Conservation (phyloP, 2,329 filamentous ascomycete genomes). For the Fusarium avenaceum region DNA sequence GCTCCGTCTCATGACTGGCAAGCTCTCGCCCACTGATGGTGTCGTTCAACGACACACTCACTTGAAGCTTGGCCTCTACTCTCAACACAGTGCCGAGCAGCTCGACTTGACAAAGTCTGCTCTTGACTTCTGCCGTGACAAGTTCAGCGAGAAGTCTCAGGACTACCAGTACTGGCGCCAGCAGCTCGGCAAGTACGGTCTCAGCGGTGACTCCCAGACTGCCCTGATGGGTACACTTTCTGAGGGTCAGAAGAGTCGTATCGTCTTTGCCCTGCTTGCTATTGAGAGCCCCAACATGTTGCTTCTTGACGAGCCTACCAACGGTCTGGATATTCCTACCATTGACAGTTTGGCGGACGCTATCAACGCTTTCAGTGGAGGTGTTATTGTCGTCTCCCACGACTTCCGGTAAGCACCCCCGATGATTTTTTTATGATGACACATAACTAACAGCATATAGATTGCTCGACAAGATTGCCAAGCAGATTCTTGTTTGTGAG, state of each 20-base stretch:
- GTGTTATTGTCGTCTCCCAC: slow-evolving; percentile 98
- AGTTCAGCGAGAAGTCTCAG: slow-evolving; percentile 88
- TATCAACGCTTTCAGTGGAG: slow-evolving; percentile 95
- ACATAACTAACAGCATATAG: slow-evolving; percentile 60
- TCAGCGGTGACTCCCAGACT: slow-evolving; percentile 93
- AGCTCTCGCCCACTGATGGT: slow-evolving; percentile 86
- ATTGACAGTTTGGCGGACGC: slow-evolving; percentile 98
- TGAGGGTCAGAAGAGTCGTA: slow-evolving; percentile 97
- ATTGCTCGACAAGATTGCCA: slow-evolving; percentile 98
- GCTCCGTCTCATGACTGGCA: slow-evolving; percentile 95
- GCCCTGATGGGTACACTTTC: slow-evolving; percentile 98
- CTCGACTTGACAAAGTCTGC: slow-evolving; percentile 98
- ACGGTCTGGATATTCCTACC: slow-evolving; percentile 98
- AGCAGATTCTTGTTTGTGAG: slow-evolving; percentile 99
- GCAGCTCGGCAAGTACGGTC: slow-evolving; percentile 94
- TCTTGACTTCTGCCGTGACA: slow-evolving; percentile 97
- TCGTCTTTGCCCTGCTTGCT: slow-evolving; percentile 95
- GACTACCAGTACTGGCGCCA: slow-evolving; percentile 99
- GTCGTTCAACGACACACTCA: slow-evolving; percentile 93
- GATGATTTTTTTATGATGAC: not conserved
- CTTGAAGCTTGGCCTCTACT: slow-evolving; percentile 98
- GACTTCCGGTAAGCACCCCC: slow-evolving; percentile 85
- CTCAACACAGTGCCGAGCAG: slow-evolving; percentile 98
- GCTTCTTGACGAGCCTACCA: slow-evolving; percentile 97
- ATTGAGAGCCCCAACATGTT: slow-evolving; percentile 99